Conservation (phyloP, 2,329 filamentous ascomycete genomes). For the Cercospora janseana region DNA sequence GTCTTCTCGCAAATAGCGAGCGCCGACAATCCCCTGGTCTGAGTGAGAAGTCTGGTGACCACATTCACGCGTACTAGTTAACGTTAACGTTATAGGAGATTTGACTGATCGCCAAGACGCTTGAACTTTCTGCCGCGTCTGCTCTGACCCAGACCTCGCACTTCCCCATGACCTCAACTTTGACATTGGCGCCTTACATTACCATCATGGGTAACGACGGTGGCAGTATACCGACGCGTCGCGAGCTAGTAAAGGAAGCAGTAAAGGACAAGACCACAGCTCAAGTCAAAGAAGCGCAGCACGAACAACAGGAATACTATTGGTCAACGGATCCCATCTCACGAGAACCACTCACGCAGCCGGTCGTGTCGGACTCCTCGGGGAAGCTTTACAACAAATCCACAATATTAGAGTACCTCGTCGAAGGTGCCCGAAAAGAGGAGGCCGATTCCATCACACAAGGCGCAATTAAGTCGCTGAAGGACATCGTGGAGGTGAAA, state of each 20-base stretch:
- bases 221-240: slow-evolving; percentile 88
- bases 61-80: too few species aligned
- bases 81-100: too few species aligned
- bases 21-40: too few species aligned
- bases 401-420: slow-evolving; percentile 69
- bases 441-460: slow-evolving; percentile 62
- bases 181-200: neutral
- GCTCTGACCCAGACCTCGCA: neutral
- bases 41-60: too few species aligned
- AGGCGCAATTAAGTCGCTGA: slow-evolving; percentile 70
- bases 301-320: slow-evolving; percentile 79
- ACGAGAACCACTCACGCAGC: slow-evolving; percentile 67
- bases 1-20: too few species aligned
- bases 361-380: slow-evolving; percentile 78
- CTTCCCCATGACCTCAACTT: neutral
- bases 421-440: slow-evolving; percentile 53
- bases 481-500: slow-evolving; percentile 83
- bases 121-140: neutral
- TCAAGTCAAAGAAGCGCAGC: slow-evolving; percentile 82
- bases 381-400: slow-evolving; percentile 96
- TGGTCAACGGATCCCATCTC: slow-evolving; percentile 91
- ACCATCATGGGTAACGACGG: slow-evolving; percentile 89
- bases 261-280: slow-evolving; percentile 77
- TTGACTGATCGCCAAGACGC: too few species aligned
- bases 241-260: slow-evolving; percentile 92